Base-by-base conservation (phyloP, 2,329 filamentous ascomycete genomes). In the Beauveria pseudobassiana region DNA sequence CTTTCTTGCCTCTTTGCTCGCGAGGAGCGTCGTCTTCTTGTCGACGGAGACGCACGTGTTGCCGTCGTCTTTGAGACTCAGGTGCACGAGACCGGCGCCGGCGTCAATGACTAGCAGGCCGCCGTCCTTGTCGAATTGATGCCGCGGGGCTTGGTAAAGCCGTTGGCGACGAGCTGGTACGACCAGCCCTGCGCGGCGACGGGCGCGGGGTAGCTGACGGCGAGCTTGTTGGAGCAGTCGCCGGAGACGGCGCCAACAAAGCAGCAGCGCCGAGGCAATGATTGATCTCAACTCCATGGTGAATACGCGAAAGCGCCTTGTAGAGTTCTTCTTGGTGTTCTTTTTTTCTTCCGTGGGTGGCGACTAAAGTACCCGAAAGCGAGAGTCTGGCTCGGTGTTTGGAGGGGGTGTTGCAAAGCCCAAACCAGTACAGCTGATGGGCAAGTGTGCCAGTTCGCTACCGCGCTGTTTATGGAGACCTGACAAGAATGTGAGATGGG, bases 61-160 rank as follows among this genome's bases (percentile, higher is more conserved):
- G 18, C 75, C 76, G 38, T 74, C 65, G 59, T 81, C 79, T 3
- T 74, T 67, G 38, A 82, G 69, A 1, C 68, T 69, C 49, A 82
- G 61, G 30, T 72, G 76, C 18, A 72, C 67, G 40, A 83, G 72
- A 2, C 80, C 80, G 2, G 67, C 69, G 8, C 76, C 74, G 1
- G 71, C 65, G 57, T 81, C 76, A 46, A 82, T 69, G 18, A 82
- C 74, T 2, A 83, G 70, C 16, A 83, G 70, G 3, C 73, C 76
- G 5, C 79, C 79, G 40, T 72, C 70, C 5, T 63, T 66, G 64
- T 83, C 81, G 61, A 82, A 78, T 5, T 75, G 67, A 83, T 73
- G 52, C 75, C 72, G 14, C 80, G 75, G 1, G 80, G 80, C 12
- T 70, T 72, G 5, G 67, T 72, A 53, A 81, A 67, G 18, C 74